Conservation (phyloP, 768 basidiomycete species). For the Cyathus striatus region DNA sequence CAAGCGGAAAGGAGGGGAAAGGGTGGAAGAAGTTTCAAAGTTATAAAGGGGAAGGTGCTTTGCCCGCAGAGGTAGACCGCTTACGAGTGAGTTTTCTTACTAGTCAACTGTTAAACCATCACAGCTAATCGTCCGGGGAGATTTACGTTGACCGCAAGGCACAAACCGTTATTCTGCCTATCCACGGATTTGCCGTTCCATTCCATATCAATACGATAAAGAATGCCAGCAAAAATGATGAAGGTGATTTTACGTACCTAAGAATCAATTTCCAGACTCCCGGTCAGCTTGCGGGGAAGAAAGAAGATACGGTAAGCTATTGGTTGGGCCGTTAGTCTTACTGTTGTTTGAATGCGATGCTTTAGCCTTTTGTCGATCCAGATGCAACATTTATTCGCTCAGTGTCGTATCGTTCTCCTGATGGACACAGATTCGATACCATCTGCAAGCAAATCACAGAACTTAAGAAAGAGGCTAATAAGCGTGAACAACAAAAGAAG, state of each 20-base stretch:
- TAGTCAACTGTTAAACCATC: neutral
- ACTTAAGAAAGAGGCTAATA: slow-evolving; percentile 94
- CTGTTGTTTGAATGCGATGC: slow-evolving; percentile 1
- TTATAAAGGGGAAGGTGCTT: slow-evolving; percentile 89
- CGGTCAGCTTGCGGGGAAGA: slow-evolving; percentile 94
- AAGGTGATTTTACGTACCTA: slow-evolving; percentile 90
- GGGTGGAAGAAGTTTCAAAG: slow-evolving; percentile 95
- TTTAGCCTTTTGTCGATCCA: slow-evolving; percentile 91
- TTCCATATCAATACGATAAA: slow-evolving; percentile 99
- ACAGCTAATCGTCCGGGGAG: no score
- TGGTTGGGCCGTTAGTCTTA: neutral
- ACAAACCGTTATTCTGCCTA: slow-evolving; percentile 85
- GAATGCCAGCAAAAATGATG: slow-evolving; percentile 95
- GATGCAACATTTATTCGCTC: slow-evolving; percentile 96
- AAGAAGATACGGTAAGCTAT: slow-evolving; percentile 83
- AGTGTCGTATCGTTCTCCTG: slow-evolving; percentile 87
- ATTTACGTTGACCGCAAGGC: slow-evolving; percentile 89
- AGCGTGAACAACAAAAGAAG: slow-evolving; percentile 95
- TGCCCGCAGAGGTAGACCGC: slow-evolving; percentile 80
- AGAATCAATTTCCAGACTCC: slow-evolving; percentile 99
- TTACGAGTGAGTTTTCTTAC: slow-evolving; percentile 54
- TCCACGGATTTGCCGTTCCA: slow-evolving; percentile 93
- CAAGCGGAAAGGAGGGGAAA: slow-evolving; percentile 81
- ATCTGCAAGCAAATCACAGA: slow-evolving; percentile 92
- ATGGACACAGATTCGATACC: slow-evolving; percentile 83